These are phyloP conservation scores for Dunaliella primolecta DNA, from an alignment of 139 green algal species.

Conservation along the genomic window DNA sequence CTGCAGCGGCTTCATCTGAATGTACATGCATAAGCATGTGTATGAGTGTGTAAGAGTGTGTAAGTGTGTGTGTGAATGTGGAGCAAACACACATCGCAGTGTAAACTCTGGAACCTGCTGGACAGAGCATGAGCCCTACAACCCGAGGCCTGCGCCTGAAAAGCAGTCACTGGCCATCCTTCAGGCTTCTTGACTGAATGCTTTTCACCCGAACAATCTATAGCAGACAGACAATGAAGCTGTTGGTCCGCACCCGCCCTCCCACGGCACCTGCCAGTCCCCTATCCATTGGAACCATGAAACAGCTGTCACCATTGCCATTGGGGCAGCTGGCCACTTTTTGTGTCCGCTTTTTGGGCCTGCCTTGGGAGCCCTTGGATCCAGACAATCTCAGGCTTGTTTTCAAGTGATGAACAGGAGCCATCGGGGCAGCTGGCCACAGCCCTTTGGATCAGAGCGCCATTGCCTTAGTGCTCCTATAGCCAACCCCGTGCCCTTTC, in stretches of 20 bases:
- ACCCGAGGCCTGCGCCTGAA: not conserved
- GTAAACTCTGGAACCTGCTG: not conserved
- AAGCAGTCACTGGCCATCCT: not conserved
- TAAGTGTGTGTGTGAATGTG: not conserved
- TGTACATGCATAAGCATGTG: not conserved
- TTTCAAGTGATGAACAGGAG: no score
- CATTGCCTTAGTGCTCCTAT: no score
- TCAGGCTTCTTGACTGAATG: not conserved
- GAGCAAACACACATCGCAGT: not conserved
- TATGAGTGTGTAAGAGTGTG: not conserved
- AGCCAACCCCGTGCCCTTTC: not conserved
- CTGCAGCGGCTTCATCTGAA: conserved; percentile 40
- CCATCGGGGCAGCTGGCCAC: no score
- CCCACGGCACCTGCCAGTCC: no score
- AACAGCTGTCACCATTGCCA: no score
- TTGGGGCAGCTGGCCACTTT: not conserved
- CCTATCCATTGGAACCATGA: no score
- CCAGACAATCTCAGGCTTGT: no score
- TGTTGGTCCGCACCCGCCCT: not conserved
- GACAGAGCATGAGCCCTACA: not conserved
- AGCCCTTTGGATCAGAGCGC: no score
- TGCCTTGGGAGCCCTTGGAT: no score
- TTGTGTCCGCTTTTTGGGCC: no score
- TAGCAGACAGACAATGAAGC: not conserved
- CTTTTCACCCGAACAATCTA: not conserved